Conservation (phyloP, 768 basidiomycete genomes). For the Russula olivacea region DNA sequence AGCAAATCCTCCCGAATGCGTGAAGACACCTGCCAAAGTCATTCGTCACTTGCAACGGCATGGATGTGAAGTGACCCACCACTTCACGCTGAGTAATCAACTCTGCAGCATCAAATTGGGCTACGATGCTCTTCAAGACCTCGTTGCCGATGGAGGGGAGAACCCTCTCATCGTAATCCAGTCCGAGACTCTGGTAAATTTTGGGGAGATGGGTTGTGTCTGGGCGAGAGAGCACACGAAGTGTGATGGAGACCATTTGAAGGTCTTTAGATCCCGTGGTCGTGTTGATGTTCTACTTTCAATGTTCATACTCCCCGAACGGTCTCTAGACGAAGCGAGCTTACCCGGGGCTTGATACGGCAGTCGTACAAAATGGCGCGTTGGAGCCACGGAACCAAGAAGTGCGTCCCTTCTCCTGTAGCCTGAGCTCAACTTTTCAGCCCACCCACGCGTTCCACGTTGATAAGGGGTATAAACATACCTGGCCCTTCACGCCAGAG, state of each 20-base stretch:
- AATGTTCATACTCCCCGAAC: neutral
- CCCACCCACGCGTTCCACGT: neutral
- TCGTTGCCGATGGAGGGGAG: constrained; percentile 97
- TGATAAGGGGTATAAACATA: constrained; percentile 31
- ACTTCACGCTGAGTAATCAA: constrained; percentile 97
- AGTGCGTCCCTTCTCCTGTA: constrained; percentile 89
- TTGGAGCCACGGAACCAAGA: constrained; percentile 93
- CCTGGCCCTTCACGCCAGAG: constrained; percentile 79
- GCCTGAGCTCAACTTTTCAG: constrained; percentile 46
- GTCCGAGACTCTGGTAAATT: constrained; percentile 91
- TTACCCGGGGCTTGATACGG: constrained; percentile 89
- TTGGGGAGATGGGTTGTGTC: constrained; percentile 81
- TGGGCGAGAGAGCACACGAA: constrained; percentile 92
- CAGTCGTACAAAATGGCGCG: constrained; percentile 96
- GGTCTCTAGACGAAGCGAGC: constrained; percentile 27
- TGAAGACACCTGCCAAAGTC: constrained; percentile 64
- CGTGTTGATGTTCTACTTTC: constrained; percentile 86
- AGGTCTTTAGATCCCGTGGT: constrained; percentile 97
- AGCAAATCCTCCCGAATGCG: constrained; percentile 89
- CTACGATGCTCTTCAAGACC: constrained; percentile 95
- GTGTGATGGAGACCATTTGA: constrained; percentile 97
- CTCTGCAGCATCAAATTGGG: constrained; percentile 96
- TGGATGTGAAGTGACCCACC: constrained; percentile 42
- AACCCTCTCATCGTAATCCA: constrained; percentile 98
- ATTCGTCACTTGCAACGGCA: neutral